These are phyloP conservation scores for Penicillium silybi DNA, from an alignment of 495 filamentous ascomycete genomes.

Conservation along the genomic window DNA sequence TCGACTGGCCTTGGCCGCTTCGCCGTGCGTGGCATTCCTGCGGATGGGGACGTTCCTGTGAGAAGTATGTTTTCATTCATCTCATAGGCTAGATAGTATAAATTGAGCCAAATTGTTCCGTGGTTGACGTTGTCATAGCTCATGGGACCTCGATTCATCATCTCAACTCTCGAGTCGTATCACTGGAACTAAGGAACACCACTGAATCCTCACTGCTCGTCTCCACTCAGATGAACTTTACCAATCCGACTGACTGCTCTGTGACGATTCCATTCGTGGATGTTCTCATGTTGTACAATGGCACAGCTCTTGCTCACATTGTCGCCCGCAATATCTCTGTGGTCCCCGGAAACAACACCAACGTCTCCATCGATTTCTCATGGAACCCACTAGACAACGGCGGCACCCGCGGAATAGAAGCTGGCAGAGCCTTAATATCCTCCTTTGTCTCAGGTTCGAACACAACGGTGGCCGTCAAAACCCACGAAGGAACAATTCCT, in stretches of 20 bases:
- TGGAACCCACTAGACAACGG: slow-evolving; percentile 67
- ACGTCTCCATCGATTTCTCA: slow-evolving; percentile 60
- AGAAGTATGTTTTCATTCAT: slow-evolving; percentile 64
- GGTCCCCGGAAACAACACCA: slow-evolving; percentile 64
- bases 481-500: slow-evolving; percentile 68
- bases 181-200: slow-evolving; percentile 65
- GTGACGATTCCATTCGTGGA: slow-evolving; percentile 75
- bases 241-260: slow-evolving; percentile 84
- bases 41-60: slow-evolving; percentile 77
- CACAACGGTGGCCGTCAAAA: slow-evolving; percentile 67
- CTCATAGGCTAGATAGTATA: slow-evolving; percentile 21
- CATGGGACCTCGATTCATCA: slow-evolving; percentile 46
- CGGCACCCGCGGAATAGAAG: slow-evolving; percentile 53
- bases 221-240: slow-evolving; percentile 68
- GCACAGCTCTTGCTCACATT: slow-evolving; percentile 68
- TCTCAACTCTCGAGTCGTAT: slow-evolving; percentile 58
- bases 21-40: slow-evolving; percentile 74
- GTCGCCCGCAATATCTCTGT: slow-evolving; percentile 58
- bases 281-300: slow-evolving; percentile 69
- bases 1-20: slow-evolving; percentile 75
- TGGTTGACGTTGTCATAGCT: slow-evolving; percentile 26
- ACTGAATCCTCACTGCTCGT: slow-evolving; percentile 64
- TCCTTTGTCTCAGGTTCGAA: slow-evolving; percentile 86
- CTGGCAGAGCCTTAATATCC: slow-evolving; percentile 71
- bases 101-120: slow-evolving; percentile 8